These are phyloP conservation scores for Aspergillus oerlinghausenensis DNA, from an alignment of 2,329 filamentous ascomycete species.

Conservation along the genomic window DNA sequence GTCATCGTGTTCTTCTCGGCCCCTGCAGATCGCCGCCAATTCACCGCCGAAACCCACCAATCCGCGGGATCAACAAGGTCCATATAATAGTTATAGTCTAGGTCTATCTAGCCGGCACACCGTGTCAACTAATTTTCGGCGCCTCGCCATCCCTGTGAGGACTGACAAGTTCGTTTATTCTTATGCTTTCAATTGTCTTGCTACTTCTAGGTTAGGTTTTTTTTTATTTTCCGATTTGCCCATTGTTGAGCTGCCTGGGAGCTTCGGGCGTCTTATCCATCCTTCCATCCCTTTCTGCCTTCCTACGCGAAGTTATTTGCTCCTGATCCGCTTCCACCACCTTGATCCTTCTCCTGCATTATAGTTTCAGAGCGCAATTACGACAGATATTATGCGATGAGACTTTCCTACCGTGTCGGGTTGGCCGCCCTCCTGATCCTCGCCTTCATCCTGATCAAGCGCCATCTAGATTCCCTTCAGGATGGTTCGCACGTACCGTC, in stretches of 20 bases:
- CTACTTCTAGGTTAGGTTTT: background rate
- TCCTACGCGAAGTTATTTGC: background rate
- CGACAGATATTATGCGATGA: constrained; percentile 20
- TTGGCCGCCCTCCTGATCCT: constrained; percentile 28
- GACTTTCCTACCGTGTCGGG: constrained; percentile 24
- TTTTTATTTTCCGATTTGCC: background rate
- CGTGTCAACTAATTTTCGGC: background rate
- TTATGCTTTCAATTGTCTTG: background rate
- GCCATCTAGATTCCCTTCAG: constrained; percentile 17
- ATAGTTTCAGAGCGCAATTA: background rate
- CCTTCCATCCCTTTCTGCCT: background rate
- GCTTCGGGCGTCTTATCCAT: background rate
- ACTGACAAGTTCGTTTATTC: background rate
- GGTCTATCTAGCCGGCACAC: background rate
- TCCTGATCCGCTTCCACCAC: constrained; percentile 5
- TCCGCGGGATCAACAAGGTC: constrained; percentile 6
- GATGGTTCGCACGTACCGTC: constrained; percentile 17
- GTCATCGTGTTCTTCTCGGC: too few species aligned
- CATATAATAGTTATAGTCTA: background rate
- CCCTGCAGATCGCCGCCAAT: background rate
- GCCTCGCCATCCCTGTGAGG: background rate
- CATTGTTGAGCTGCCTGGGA: background rate
- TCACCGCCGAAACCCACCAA: constrained; percentile 2
- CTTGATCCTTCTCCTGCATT: constrained; percentile 2
- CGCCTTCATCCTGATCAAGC: constrained; percentile 25